A percentile compares a stretch with the other conserved stretches of the same genome.
Evolutionary conservation across 192 early-diverging fungal genomes (phyloP).

Genomic region (Spizellomyces sp.): DNA sequence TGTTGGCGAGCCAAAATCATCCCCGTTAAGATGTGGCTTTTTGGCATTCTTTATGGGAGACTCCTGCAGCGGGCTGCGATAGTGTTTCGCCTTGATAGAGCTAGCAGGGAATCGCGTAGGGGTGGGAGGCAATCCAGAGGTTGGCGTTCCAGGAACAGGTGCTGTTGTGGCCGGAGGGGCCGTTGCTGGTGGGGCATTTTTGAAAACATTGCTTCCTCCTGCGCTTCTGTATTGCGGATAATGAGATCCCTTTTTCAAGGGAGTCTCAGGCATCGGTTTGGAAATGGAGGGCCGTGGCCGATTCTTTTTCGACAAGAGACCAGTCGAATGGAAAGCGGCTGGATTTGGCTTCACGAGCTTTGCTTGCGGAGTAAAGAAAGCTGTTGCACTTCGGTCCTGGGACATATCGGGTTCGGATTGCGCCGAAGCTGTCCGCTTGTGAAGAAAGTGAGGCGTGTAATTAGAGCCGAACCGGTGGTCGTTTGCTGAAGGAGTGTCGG

Average conservation of each 20-base stretch:
- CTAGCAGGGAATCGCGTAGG: conserved; percentile 6
- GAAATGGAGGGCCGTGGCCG: conserved; percentile 5
- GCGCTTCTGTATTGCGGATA: neutral
- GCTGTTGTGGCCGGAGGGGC: conserved; percentile 1
- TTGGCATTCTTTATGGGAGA: conserved; percentile 38
- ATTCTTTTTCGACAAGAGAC: conserved; percentile 39
- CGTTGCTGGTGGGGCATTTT: neutral
- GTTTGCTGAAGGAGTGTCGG: conserved; percentile 2
- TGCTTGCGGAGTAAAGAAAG: conserved; percentile 30
- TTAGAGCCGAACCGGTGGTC: neutral
- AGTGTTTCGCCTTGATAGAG: conserved; percentile 26
- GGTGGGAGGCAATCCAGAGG: conserved; percentile 1
- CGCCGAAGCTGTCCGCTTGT: conserved; percentile 14
- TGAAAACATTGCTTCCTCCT: neutral
- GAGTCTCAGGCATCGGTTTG: conserved; percentile 39
- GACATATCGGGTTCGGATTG: conserved; percentile 27
- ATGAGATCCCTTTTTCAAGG: conserved; percentile 34
- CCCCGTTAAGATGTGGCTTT: conserved; percentile 25
- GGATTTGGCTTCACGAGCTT: conserved; percentile 44
- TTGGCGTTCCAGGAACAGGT: conserved; percentile 16
- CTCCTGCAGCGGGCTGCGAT: conserved; percentile 35
- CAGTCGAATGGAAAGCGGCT: conserved; percentile 46
- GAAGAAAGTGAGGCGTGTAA: conserved; percentile 6
- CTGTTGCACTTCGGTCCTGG: conserved; percentile 10
- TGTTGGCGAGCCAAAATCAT: conserved; percentile 18